Base-by-base conservation (phyloP, 2,329 filamentous ascomycete species). In the Xylaria arbuscula region DNA sequence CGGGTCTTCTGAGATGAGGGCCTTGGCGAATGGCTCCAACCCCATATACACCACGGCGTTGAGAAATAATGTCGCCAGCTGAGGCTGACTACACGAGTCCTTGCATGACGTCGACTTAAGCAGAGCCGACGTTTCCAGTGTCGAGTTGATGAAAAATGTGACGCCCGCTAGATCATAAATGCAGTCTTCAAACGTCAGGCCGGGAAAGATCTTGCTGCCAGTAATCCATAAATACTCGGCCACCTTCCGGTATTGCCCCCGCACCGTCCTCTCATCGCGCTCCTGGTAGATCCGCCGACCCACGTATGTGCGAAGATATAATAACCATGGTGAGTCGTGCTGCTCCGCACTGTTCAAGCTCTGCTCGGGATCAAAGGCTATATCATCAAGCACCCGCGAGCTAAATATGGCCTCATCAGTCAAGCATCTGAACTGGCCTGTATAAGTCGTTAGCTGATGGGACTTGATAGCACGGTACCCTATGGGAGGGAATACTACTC, bases 41-140 rank as follows among this genome's bases (percentile, higher is more conserved):
- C 70, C 70, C 70, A 70, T 72, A 17, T 72, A 72, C n/a, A 72
- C 66, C 32, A 62, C 61, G 40, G 70, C 70, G 22, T 72, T 72
- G 56, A 72, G 68, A 19, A 72, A 72, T 61, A 72, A 51, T 4
- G 70, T 72, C 19, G 68, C 63, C 7, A 72, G 64, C 32, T 70
- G 66, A 19, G 68, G 62, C 17, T 69, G 62, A 38, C 61, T 68
- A 45, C 70, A 72, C 17, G 61, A 61, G 63, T 68, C 70, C 34
- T 72, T 67, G 32, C 36, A 50, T 2, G 68, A 69, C 34, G 42
- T 56, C 3, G 70, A 72, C 9, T 70, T 70, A 2, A 72, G 53
- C 5, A 72, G 42, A 6, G 63, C 50, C 5, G 68, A 69, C 17
- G 70, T 72, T 15, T 72, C 70, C 10, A 72, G 45, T 6, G 70